These are phyloP conservation scores for Tricholoma matsutake DNA, from an alignment of 768 basidiomycete genomes.

Conservation along the genomic window DNA sequence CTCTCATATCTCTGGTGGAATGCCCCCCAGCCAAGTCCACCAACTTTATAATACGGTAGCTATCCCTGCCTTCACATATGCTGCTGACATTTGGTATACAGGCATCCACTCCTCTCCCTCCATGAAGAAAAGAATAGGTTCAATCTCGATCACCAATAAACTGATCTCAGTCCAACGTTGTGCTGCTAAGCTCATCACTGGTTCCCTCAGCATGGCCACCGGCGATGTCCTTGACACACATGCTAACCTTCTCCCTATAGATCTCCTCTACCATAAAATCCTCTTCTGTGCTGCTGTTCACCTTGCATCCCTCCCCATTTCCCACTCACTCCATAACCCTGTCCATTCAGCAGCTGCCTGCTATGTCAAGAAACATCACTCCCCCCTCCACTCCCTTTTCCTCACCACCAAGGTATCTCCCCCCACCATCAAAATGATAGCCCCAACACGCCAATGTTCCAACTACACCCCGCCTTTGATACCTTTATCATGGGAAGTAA, in stretches of 20 bases:
- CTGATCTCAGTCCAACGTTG: slow-evolving; percentile 5
- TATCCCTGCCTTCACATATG: slow-evolving; percentile 6
- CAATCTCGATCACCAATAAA: no score
- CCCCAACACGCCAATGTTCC: not conserved
- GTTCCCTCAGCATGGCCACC: slow-evolving; percentile 5
- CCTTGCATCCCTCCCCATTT: slow-evolving; percentile 4
- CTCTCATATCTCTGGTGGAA: not conserved
- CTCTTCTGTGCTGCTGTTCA: not conserved
- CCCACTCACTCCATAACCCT: slow-evolving; percentile 6
- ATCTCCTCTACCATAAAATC: no score
- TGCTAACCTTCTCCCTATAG: slow-evolving; percentile 11
- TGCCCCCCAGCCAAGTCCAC: not conserved
- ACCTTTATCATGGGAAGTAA: slow-evolving; percentile 7
- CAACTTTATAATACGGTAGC: slow-evolving; percentile 11
- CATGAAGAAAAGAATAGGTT: slow-evolving; percentile 3
- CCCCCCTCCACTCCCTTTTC: slow-evolving; percentile 21
- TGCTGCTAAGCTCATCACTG: slow-evolving; percentile 1
- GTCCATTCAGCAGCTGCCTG: not conserved
- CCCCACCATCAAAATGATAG: not conserved
- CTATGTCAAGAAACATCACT: slow-evolving; percentile 7
- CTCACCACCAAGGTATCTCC: slow-evolving; percentile 16
- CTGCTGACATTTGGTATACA: slow-evolving; percentile 7
- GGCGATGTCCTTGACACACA: slow-evolving; percentile 8
- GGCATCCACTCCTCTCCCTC: not conserved
- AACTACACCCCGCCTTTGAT: not conserved